Evolutionary conservation across 1,139 yeast genomes (phyloP), one percentile per base, ranked within the genome.

Genomic region (Pichia sp.): DNA sequence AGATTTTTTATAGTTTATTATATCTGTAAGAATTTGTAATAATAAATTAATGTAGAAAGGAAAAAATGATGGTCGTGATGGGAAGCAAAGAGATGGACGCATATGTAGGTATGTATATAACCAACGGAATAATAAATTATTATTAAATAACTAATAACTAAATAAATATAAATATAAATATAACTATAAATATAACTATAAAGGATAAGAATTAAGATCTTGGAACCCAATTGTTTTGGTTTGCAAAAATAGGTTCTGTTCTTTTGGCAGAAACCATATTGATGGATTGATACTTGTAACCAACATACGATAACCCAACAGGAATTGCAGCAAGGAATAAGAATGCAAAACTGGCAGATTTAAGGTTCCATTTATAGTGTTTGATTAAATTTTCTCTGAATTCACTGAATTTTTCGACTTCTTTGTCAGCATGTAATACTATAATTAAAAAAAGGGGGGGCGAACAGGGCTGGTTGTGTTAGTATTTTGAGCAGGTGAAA

Each of bases 241-340:
- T 39, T 46, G 54, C 49, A 48, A 53, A 62, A 13, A 65, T 54
- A 16, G 71, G 27, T 46, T 50, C 51, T 16, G 60, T 63, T 60
- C 72, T 66, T 54, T 64, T 62, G 39, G 62, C 61, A 33, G 65
- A 66, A 25, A 59, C 55, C 8, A 57, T 28, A 42, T 60, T 57
- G 7, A 62, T 31, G 22, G 60, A 58, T 52, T 67, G 70, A 42
- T 62, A 64, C 45, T 65, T 63, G 50, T 66, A 67, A 19, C 68
- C 67, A 41, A 63, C 54, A 50, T 68, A 69, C 8, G 64, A 58
- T 33, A 70, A 57, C 13, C 63, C 62, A 39, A 66, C 67, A 13
- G 73, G 73, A 34, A 69, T 61, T 11, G 60, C 63, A 39, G 66
- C 68, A 52, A 69, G 58, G 58, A 66, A 67, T 14, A 68, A 48